Evolutionary conservation across 2,329 filamentous ascomycete species (phyloP).

Genomic region (Talaromyces sp.): DNA sequence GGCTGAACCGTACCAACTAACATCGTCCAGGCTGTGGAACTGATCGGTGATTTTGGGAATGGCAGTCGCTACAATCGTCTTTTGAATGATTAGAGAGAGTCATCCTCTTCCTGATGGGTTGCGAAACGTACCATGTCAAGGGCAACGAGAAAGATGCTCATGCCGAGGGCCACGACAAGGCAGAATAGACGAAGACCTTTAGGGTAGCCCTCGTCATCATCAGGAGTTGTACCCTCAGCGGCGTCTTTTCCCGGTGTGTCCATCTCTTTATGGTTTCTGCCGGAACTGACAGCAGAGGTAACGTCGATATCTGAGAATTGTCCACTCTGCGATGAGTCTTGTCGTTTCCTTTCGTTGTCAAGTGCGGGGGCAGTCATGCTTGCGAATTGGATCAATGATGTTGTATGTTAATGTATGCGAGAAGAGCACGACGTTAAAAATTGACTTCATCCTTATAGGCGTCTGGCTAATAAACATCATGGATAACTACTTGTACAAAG

Average conservation of each 20-base stretch:
- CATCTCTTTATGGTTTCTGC: not conserved
- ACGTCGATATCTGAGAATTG: not conserved
- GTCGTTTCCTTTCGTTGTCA: not conserved
- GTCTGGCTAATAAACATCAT: not conserved
- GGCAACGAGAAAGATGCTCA: conserved; percentile 39
- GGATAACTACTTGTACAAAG: too few species aligned
- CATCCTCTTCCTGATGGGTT: not conserved
- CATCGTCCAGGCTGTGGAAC: conserved; percentile 28
- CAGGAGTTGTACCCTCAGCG: not conserved
- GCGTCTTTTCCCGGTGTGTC: not conserved
- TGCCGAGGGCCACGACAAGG: conserved; percentile 35
- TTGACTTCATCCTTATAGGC: not conserved
- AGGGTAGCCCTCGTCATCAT: not conserved
- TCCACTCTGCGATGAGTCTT: not conserved
- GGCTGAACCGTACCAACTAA: conserved; percentile 35
- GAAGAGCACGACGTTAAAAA: not conserved
- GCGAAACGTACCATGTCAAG: conserved; percentile 25
- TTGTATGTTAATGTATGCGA: not conserved
- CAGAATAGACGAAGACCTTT: not conserved
- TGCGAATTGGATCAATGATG: not conserved
- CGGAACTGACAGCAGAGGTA: not conserved
- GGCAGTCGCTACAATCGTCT: conserved; percentile 34
- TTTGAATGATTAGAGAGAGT: not conserved
- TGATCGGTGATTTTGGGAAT: conserved; percentile 25
- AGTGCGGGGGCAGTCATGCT: not conserved